Percentiles rank a stretch among this genome's conserved stretches.
Conservation (phyloP, 768 basidiomycete genomes). For the Lentinula sp. region DNA sequence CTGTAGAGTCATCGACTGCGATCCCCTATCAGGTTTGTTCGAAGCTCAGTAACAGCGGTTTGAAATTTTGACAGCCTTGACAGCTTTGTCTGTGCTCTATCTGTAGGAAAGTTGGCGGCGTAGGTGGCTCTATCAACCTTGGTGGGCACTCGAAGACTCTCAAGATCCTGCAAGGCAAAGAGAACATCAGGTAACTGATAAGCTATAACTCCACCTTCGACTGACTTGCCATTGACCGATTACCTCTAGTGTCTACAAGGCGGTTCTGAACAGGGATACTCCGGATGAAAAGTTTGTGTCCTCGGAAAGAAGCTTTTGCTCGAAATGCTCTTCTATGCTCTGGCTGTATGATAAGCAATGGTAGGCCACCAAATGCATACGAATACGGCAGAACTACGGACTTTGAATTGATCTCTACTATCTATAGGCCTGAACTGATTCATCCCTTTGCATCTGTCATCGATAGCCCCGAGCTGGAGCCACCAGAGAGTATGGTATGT, state of each 20-base stretch:
- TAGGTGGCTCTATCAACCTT: constrained; percentile 62
- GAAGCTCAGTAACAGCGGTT: not conserved
- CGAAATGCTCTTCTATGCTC: constrained; percentile 58
- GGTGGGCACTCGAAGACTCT: constrained; percentile 48
- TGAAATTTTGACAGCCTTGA: not conserved
- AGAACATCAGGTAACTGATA: constrained; percentile 40
- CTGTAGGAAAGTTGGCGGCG: constrained; percentile 65
- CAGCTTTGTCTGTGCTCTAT: constrained; percentile 64
- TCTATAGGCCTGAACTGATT: constrained; percentile 50
- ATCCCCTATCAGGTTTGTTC: constrained; percentile 55
- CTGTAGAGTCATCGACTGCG: constrained; percentile 46
- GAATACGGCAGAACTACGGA: not conserved
- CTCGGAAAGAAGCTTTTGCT: constrained; percentile 61
- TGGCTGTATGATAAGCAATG: constrained; percentile 56
- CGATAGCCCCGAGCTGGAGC: constrained; percentile 50
- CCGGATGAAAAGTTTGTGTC: constrained; percentile 36
- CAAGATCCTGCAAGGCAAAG: constrained; percentile 44
- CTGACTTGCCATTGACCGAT: not conserved
- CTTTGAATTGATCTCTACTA: not conserved
- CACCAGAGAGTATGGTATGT: constrained; percentile 45
- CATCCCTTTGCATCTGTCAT: constrained; percentile 69
- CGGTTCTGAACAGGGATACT: constrained; percentile 52
- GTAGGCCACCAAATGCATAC: constrained; percentile 23
- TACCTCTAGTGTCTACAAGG: constrained; percentile 50
- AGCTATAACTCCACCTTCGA: not conserved